Percentiles rank a stretch among this genome's conserved stretches.
Evolutionary conservation across 2,329 filamentous ascomycete genomes (phyloP).

Genomic region (Talaromyces amestolkiae): DNA sequence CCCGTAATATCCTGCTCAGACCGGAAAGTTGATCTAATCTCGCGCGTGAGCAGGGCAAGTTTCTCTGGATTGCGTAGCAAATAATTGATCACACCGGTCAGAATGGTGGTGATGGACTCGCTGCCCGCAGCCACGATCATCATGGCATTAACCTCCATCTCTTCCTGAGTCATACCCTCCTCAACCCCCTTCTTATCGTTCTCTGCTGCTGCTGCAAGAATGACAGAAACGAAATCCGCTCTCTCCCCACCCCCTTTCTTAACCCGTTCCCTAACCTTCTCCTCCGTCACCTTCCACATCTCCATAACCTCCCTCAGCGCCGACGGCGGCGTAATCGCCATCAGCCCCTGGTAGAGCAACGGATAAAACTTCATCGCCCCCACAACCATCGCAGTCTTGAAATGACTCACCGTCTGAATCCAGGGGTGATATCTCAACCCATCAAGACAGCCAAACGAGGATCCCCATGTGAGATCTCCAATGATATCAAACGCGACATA

Average conservation of each 20-base stretch:
- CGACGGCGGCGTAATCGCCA: background rate
- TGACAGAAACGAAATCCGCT: background rate
- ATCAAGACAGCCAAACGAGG: background rate
- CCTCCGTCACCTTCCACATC: background rate
- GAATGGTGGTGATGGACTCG: background rate
- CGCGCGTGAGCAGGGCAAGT: background rate
- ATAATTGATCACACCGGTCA: background rate
- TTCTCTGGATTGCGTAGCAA: background rate
- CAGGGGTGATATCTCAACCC: background rate
- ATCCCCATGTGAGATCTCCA: background rate
- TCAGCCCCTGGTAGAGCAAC: background rate
- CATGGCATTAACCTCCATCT: background rate
- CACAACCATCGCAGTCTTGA: background rate
- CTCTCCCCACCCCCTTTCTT: background rate
- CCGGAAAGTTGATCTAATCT: background rate
- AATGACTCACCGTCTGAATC: background rate
- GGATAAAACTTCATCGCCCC: background rate
- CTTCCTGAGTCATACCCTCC: background rate
- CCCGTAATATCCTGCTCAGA: background rate
- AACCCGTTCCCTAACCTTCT: background rate
- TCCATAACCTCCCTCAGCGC: background rate
- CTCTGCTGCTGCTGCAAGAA: background rate
- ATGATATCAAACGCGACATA: background rate
- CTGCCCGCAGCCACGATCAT: background rate
- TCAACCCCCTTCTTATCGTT: background rate